phyloP scores from a whole-genome alignment of 116 monocot species.

The Phalaenopsis hybrid region DNA sequence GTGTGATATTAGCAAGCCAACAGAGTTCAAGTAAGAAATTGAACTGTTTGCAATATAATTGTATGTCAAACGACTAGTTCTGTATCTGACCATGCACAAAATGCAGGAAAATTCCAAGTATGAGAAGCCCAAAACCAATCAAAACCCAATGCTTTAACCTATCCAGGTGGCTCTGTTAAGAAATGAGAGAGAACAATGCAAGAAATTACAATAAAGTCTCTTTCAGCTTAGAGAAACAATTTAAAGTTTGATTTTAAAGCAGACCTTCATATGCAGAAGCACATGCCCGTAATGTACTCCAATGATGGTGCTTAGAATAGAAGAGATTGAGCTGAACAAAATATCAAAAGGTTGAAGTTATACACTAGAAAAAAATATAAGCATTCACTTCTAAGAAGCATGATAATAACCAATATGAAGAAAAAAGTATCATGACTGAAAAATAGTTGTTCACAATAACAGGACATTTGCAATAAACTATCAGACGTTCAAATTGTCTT shows the following conservation, averaged over 20 bases:
- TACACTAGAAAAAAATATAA: background rate
- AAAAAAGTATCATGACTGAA: no score
- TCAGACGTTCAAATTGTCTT: no score
- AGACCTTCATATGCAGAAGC: constrained; percentile 79
- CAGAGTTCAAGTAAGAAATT: background rate
- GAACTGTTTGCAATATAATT: background rate
- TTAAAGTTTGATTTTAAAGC: background rate
- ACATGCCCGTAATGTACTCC: constrained; percentile 87
- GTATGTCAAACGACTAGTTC: background rate
- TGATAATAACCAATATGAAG: background rate
- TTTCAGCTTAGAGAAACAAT: background rate
- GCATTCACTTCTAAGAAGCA: background rate
- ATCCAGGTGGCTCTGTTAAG: constrained; percentile 42
- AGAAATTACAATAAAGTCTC: background rate
- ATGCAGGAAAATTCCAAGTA: constrained; percentile 63
- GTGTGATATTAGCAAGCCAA: background rate
- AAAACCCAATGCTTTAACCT: constrained; percentile 66
- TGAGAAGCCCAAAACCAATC: constrained; percentile 46
- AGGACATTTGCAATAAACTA: no score
- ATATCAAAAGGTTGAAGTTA: background rate
- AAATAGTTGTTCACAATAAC: no score
- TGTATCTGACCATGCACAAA: constrained; percentile 52
- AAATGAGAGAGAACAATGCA: background rate
- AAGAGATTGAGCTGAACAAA: constrained; percentile 55
- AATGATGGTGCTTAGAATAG: constrained; percentile 66